phyloP scores from a whole-genome alignment of 2,329 filamentous ascomycete species.

The Hypoxylon sp. region DNA sequence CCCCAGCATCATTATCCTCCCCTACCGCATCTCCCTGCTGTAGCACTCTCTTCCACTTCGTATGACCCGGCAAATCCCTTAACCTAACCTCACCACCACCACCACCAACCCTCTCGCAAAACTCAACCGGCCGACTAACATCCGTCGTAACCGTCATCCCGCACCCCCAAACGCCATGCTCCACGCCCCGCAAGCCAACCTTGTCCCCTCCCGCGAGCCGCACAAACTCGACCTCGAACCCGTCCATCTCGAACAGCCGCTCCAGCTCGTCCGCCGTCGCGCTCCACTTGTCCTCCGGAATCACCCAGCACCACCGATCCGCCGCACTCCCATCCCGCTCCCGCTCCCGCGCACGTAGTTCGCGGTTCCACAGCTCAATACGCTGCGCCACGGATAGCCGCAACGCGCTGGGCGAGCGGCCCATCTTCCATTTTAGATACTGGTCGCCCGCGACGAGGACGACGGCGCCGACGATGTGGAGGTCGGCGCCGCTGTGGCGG shows the following conservation, averaged over 20 bases:
- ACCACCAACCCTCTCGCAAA: constrained; percentile 7
- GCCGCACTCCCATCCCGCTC: background rate
- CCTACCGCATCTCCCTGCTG: background rate
- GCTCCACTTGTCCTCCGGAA: constrained; percentile 25
- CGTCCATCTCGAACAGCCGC: background rate
- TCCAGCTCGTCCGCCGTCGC: background rate
- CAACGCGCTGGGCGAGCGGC: constrained; percentile 22
- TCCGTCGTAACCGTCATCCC: constrained; percentile 30
- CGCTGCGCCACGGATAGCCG: constrained; percentile 47
- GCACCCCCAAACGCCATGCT: constrained; percentile 32
- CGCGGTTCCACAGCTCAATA: constrained; percentile 48
- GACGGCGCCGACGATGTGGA: constrained; percentile 55
- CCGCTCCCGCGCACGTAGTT: constrained; percentile 1
- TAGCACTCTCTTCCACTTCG: constrained; percentile 23
- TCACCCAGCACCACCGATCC: constrained; percentile 31
- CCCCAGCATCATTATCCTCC: background rate
- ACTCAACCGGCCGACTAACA: constrained; percentile 33
- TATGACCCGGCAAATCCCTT: constrained; percentile 14
- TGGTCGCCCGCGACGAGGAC: constrained; percentile 51
- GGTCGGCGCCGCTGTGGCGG: constrained; percentile 48
- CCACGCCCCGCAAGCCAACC: constrained; percentile 1
- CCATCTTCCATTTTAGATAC: constrained; percentile 46
- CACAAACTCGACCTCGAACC: constrained; percentile 31
- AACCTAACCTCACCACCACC: background rate
- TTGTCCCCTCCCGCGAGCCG: constrained; percentile 37